Evolutionary conservation across 2,329 filamentous ascomycete genomes (phyloP).

Genomic region (Leptographium flavum): DNA sequence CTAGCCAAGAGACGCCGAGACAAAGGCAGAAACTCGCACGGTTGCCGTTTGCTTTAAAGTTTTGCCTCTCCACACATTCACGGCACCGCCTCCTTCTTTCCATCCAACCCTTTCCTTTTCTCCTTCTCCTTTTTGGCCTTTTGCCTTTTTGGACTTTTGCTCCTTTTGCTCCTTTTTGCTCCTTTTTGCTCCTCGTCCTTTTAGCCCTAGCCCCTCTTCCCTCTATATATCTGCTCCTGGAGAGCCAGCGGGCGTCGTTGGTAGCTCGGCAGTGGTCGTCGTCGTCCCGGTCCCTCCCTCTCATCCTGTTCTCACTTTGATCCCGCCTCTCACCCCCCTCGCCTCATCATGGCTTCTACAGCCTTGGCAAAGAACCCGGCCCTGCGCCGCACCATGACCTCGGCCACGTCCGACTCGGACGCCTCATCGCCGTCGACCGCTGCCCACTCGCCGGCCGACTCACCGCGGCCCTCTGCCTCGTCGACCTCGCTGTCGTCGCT

Average conservation of each 20-base stretch:
- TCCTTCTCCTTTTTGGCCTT: no score
- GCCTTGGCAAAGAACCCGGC: constrained; percentile 28
- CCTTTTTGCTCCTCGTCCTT: background rate
- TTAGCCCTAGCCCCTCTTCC: background rate
- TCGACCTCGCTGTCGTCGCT: constrained; percentile 88
- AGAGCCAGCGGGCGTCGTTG: background rate
- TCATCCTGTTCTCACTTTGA: background rate
- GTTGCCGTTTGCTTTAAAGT: background rate
- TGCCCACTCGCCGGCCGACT: constrained; percentile 43
- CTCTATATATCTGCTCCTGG: background rate
- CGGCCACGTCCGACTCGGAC: constrained; percentile 25
- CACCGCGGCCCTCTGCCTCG: constrained; percentile 52
- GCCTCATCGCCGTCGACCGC: constrained; percentile 39
- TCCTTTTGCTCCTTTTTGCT: background rate
- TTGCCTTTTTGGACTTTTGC: background rate
- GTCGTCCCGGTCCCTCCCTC: no score
- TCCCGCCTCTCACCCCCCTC: no score
- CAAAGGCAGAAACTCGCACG: background rate
- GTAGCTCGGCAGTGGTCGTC: no score
- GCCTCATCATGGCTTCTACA: background rate
- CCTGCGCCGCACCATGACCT: constrained; percentile 32
- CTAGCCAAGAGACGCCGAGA: background rate
- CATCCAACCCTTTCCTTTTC: background rate
- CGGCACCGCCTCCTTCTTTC: background rate
- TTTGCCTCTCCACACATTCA: constrained; percentile 1